Evolutionary conservation across 768 basidiomycete genomes (phyloP), one percentile per base, ranked within the genome.

Genomic region (Tephrocybe sp.): DNA sequence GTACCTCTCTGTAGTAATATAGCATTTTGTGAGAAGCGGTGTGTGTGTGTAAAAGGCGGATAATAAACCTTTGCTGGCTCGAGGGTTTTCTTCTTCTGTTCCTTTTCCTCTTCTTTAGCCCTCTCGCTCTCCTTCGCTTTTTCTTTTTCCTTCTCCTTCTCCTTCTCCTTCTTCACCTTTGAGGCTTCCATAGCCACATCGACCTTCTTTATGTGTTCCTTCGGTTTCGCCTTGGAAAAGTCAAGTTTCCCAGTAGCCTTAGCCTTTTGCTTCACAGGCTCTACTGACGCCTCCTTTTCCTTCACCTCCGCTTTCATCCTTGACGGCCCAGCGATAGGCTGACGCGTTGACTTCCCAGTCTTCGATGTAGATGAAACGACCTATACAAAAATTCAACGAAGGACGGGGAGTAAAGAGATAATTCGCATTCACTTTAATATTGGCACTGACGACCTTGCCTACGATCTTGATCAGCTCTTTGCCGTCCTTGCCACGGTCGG

Each of bases 371-470:
- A 23, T 15, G 53, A 49, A 21, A 44, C 51, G 36, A 56, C 18
- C 60, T 62, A 23, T 1, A 14, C 21, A 25, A 4, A n/a, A 25
- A 46, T 17, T 23, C 24, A n/a, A 21, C 37, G 43, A 20, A 14
- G 26, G 26, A 18, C 11, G 38, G 37, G n/a, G 7, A 39, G 17
- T 34, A 26, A 21, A 14, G 6, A 37, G 21, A n/a, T 41, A 51
- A 57, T 39, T 18, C n/a, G n/a, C n/a, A n/a, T n/a, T n/a, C n/a
- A 83, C 84, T 69, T 77, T 72, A 10, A 84, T 76, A 50, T 77
- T 64, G 37, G 66, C 48, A 3, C 72, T 69, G 8, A 76, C 63
- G 15, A 84, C 68, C 57, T 76, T 81, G 0, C 85, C 85, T 7
- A 80, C 67, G 12, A 58, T 65, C 9, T 59, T 40, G 12, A 72